These are phyloP conservation scores for Xylaria palmicola DNA, from an alignment of 495 filamentous ascomycete genomes.

Conservation along the genomic window DNA sequence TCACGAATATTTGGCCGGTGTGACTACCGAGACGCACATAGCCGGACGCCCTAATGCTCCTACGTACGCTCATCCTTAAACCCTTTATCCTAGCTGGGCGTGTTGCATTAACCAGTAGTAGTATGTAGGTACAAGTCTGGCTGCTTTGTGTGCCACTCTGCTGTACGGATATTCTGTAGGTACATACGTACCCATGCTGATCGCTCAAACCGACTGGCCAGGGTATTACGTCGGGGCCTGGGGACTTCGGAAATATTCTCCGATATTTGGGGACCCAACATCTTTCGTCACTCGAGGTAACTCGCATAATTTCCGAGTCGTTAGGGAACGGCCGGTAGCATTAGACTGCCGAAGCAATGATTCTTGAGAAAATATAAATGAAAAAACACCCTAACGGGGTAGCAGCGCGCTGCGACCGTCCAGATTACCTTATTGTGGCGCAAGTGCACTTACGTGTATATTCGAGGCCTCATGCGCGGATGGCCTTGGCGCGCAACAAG, in stretches of 20 bases:
- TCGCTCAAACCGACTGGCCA: not conserved
- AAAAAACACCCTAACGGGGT: not conserved
- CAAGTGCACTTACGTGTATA: too few species aligned
- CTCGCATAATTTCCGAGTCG: constrained; percentile 2
- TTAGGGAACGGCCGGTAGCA: not conserved
- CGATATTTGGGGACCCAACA: not conserved
- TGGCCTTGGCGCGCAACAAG: constrained; percentile 7
- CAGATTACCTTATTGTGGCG: not conserved
- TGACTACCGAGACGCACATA: not conserved
- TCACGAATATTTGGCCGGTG: not conserved
- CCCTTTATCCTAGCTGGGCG: not conserved
- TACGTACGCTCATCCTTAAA: not conserved
- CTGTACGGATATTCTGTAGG: too few species aligned
- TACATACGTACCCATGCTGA: too few species aligned
- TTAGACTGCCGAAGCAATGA: too few species aligned
- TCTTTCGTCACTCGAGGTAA: constrained; percentile 2
- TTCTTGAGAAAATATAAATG: too few species aligned
- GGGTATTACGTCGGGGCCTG: not conserved
- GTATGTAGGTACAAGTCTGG: too few species aligned
- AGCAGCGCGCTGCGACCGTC: not conserved
- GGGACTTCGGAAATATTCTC: not conserved
- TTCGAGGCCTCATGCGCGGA: constrained; percentile 5
- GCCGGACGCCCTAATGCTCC: not conserved
- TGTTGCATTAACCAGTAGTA: too few species aligned
- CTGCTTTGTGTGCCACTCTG: too few species aligned